phyloP scores from a whole-genome alignment of 305 asterid genomes.

The Rubia tinctorum region DNA sequence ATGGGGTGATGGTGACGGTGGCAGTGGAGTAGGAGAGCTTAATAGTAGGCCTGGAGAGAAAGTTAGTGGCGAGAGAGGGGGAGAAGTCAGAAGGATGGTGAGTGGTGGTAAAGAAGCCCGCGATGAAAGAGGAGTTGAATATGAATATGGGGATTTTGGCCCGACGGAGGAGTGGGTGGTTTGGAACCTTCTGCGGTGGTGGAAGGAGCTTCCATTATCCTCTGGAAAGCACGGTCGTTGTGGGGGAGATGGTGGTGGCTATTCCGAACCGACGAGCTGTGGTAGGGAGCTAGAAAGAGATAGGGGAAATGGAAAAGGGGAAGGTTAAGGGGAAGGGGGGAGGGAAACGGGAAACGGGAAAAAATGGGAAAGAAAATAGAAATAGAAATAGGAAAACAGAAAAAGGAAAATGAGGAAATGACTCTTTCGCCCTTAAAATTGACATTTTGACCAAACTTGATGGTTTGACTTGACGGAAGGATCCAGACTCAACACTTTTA shows the following conservation, averaged over 20 bases:
- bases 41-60: constrained; percentile 67
- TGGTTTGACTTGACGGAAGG: too few species aligned
- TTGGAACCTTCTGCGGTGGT: constrained; percentile 24
- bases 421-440: too few species aligned
- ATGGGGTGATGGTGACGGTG: constrained; percentile 20
- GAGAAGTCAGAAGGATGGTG: constrained; percentile 71
- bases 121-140: constrained; percentile 72
- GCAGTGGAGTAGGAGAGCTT: constrained; percentile 64
- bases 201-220: neutral
- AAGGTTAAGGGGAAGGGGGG: too few species aligned
- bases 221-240: constrained; percentile 6
- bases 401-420: too few species aligned
- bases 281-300: too few species aligned
- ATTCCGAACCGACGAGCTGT: too few species aligned
- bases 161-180: constrained; percentile 59
- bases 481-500: too few species aligned
- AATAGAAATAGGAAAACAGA: too few species aligned
- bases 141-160: constrained; percentile 75
- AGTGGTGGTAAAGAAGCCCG: constrained; percentile 81
- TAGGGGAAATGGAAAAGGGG: too few species aligned
- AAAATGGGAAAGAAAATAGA: too few species aligned
- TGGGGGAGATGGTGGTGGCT: constrained; percentile 15
- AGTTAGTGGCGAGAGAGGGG: constrained; percentile 68
- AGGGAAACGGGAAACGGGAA: too few species aligned
- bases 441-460: too few species aligned